Evolutionary conservation across 2,329 filamentous ascomycete genomes (phyloP), one percentile per base, ranked within the genome.

Genomic region (Fusarium duplospermum): DNA sequence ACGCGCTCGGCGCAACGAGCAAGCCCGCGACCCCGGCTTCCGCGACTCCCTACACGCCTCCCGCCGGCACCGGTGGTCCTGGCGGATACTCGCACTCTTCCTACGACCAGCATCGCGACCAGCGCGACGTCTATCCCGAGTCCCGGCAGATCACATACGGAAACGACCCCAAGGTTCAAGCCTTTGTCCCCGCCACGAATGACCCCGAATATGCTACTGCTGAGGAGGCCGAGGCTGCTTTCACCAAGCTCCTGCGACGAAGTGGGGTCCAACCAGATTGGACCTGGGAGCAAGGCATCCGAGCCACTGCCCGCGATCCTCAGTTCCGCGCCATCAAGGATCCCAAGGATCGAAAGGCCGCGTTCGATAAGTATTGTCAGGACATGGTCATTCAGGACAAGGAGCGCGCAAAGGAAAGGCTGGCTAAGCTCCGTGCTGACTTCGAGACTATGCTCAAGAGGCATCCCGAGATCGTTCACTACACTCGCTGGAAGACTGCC

Each of bases 381-480:
- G 94, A 98, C 82, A 90, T 97, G 83, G 91, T 96, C 76, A 88
- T 93, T 76, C 94, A 98, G 85, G 96, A 99, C 85, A 96, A 97
- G 86, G 94, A 97, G 83, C 93, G 93, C 77, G 95, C 95, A 80
- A 96, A 97, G 84, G 96, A 98, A 84, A 93, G 96, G 81, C 89
- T 97, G 82, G 89, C 94, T 78, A 98, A 98, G 86, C 89, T 98
- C 80, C 94, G 95, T 79, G 89, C 93, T 83, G 96, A 98, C 87
- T 99, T 99, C 83, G 93, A 93, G 76, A 95, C 92, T 64, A 99
- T 99, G 96, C 89, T 99, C 76, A 94, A 93, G 84, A 95, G 95
- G 75, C 96, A 99, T 82, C 95, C 95, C 70, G 96, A 99, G 83
- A 98, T 99, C 83, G 96, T 95, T 83, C 91, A 98, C 82, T 98